A percentile compares a stretch with the other conserved stretches of the same genome.
Evolutionary conservation across 306 rosid species (phyloP).

Genomic region (Lathyrus aphaca): DNA sequence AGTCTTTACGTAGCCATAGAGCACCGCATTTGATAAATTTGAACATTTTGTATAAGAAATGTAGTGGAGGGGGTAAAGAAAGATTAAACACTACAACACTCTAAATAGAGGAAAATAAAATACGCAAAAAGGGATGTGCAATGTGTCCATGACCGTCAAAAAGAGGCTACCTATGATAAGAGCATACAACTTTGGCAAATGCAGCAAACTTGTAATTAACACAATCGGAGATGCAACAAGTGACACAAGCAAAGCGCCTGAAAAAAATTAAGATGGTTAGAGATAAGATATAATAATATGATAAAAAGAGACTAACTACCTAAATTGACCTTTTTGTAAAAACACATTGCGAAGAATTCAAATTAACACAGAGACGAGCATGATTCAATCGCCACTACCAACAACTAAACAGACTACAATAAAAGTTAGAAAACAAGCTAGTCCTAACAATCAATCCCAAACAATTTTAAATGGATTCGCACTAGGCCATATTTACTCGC

Average conservation of each 20-base stretch:
- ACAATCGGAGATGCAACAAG: conserved; percentile 65
- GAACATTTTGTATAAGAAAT: conserved; percentile 10
- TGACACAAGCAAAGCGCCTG: conserved; percentile 83
- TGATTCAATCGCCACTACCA: background rate
- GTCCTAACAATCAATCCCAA: conserved; percentile 20
- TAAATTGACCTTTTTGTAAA: background rate
- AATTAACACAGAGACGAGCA: conserved; percentile 16
- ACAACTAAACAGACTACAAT: conserved; percentile 28
- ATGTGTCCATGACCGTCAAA: background rate
- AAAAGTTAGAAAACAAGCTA: background rate
- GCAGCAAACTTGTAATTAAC: conserved; percentile 57
- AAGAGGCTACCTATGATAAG: conserved; percentile 66
- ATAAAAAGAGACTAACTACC: background rate
- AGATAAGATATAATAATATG: conserved; percentile 4
- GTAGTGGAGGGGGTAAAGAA: background rate
- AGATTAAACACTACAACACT: background rate
- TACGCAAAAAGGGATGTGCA: conserved; percentile 10
- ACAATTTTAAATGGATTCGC: conserved; percentile 2
- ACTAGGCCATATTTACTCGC: background rate
- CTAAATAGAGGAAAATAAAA: background rate
- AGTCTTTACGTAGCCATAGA: conserved; percentile 14
- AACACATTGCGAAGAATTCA: conserved; percentile 19
- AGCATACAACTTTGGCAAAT: conserved; percentile 72
- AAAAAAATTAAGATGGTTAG: conserved; percentile 25
- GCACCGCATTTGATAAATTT: background rate